Conservation (phyloP, 2,329 filamentous ascomycete species). For the Lasiodiplodia hormozganensis region DNA sequence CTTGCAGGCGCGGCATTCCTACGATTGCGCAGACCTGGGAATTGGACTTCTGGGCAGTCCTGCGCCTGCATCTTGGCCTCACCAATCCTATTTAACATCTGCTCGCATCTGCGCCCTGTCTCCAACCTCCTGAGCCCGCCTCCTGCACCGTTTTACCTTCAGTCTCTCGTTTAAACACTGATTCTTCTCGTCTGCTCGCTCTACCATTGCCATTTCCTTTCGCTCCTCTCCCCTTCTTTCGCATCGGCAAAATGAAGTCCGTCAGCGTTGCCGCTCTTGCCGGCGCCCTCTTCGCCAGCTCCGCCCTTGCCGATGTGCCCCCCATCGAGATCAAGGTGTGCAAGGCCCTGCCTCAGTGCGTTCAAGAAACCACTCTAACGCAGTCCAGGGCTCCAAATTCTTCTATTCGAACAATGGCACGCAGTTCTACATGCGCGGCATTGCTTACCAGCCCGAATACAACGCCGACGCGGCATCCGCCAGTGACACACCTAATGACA, state of each 20-base stretch:
- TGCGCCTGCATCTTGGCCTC: conserved; percentile 14
- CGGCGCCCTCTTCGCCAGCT: conserved; percentile 59
- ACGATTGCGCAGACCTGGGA: conserved; percentile 15
- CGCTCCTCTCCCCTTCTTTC: neutral
- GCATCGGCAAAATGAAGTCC: conserved; percentile 60
- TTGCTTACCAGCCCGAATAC: conserved; percentile 91
- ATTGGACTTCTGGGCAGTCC: conserved; percentile 13
- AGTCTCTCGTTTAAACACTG: conserved; percentile 17
- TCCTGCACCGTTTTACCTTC: conserved; percentile 3
- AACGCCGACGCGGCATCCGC: conserved; percentile 56
- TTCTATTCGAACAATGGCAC: conserved; percentile 84
- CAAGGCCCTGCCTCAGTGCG: neutral
- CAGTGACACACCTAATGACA: conserved; percentile 47
- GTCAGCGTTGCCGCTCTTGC: conserved; percentile 57
- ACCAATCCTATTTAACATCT: conserved; percentile 8
- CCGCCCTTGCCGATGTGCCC: conserved; percentile 60
- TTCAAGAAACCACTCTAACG: conserved; percentile 28
- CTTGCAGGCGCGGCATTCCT: conserved; percentile 16
- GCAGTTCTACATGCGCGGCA: conserved; percentile 80
- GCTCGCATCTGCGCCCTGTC: neutral
- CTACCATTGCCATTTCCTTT: conserved; percentile 10
- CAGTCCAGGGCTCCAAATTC: conserved; percentile 75
- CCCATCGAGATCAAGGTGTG: conserved; percentile 74
- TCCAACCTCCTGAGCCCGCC: conserved; percentile 17
- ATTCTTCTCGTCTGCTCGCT: neutral